Conservation (phyloP, 306 rosid genomes). For the Adenanthera pavonina region DNA sequence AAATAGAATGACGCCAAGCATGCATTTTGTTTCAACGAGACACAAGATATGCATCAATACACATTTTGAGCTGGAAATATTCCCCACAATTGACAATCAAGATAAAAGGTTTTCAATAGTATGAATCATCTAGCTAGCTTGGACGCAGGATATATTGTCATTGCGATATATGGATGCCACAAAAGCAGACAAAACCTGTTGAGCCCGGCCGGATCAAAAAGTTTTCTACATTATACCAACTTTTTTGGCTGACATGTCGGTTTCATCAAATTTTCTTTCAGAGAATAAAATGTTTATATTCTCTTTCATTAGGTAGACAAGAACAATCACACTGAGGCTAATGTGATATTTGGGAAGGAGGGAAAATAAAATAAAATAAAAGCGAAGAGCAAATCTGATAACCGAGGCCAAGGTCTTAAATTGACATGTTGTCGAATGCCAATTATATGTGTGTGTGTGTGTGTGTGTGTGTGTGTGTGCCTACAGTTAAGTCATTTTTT, state of each 20-base stretch:
- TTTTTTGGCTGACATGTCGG: constrained; percentile 49
- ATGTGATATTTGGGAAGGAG: constrained; percentile 2
- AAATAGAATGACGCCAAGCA: not conserved
- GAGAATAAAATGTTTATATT: constrained; percentile 34
- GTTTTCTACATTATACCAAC: constrained; percentile 31
- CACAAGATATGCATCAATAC: constrained; percentile 16
- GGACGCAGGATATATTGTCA: not conserved
- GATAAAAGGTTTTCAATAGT: constrained; percentile 13
- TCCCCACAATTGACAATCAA: constrained; percentile 31
- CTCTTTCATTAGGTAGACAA: constrained; percentile 48
- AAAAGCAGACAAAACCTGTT: constrained; percentile 39
- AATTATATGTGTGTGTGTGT: no score
- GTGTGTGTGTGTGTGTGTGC: no score
- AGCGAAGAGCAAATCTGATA: constrained; percentile 22
- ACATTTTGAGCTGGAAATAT: not conserved
- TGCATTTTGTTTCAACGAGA: not conserved
- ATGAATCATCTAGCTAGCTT: not conserved
- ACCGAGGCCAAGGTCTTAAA: constrained; percentile 47
- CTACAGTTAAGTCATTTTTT: constrained; percentile 36
- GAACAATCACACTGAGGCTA: constrained; percentile 46
- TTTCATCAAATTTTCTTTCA: constrained; percentile 41
- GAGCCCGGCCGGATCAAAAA: constrained; percentile 6
- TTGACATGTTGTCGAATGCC: constrained; percentile 43
- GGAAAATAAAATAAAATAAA: not conserved
- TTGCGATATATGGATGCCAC: constrained; percentile 35